Base-by-base conservation (phyloP, 2,329 filamentous ascomycete species). In the Zalaria sp. region DNA sequence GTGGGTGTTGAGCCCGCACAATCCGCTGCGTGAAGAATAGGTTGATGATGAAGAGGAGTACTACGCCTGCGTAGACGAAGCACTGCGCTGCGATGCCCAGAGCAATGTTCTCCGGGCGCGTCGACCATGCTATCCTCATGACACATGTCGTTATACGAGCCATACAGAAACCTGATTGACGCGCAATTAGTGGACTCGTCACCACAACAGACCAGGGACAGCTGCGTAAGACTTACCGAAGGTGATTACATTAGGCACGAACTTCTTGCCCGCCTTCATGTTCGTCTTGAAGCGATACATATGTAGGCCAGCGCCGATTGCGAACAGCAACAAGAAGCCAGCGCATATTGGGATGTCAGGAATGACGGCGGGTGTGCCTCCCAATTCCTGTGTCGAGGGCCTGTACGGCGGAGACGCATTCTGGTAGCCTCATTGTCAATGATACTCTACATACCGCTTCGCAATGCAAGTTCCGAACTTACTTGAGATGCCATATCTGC, bases 41-140 rank as follows among this genome's bases (percentile, higher is more conserved):
- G 62, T 93, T 91, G 60, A 86, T 65, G 52, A 89, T 63, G 59
- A 83, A 89, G 26, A 93, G 65, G 5, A 93, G 60, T 29, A 93
- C 57, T 10, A 87, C 77, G 35, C 84, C 85, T 0, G 81, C 79
- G 36, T 78, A 75, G 43, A 84, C 74, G 51, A 91, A 78, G 53
- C 91, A 73, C 48, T 69, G 68, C 3, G 82, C 75, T 0, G 73
- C 72, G 38, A 77, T 72, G 3, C 65, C 69, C 4, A 78, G 53
- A 6, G 51, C 54, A 29, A 71, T 51, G 46, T 72, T 69, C 27
- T 35, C 44, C 5, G 49, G 52, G 38, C 59, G 52, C 28, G 53
- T 59, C 5, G 79, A 76, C 71, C 70, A 75, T n/a, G 60, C 68
- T 4, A 75, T 72, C 6, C 72, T 66, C 41, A 75, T 55, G n/a